Base-by-base conservation (phyloP, 495 filamentous ascomycete genomes). In the Parathielavia hyrcaniae region DNA sequence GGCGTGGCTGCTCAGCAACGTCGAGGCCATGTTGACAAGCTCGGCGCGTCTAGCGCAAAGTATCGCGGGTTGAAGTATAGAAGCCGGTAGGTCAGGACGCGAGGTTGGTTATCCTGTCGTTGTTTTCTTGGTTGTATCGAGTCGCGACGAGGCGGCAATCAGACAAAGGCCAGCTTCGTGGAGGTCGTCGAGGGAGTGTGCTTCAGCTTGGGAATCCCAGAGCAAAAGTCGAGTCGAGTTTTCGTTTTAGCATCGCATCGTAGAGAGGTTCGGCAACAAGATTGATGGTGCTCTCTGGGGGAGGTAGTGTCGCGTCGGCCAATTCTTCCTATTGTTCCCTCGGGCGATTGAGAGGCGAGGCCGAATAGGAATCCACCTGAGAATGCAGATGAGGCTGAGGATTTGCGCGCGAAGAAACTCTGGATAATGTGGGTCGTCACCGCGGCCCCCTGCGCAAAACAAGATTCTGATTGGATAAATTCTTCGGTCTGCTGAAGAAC, bases 1-100 rank as follows among this genome's bases (percentile, higher is more conserved):
- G 44, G 55, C 23, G 20, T 73, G 64, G 53, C 68, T 66, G 52
- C 71, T 71, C 30, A 66, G 62, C 6, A 57, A 32, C 23, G 69
- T 39, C 20, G 72, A 59, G 10, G 67, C 61, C 69, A 71, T 71
- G 22, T 5, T 66, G 59, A n/a, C 17, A 17, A 32, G 36, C 16
- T 32, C 22, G 47, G 39, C 50, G 57, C 34, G 60, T 40, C 36
- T 38, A 17, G 59, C 41, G 50, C 14, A 20, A 23, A 26, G 51
- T 43, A 12, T 38, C 16, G 23, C 23, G 52, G 20, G 7, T 12
- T n/a, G 35, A 32, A 16, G 4, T 58, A 49, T 17, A 45, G 44
- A 30, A 30, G 44, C 16, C 61, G 48, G 50, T 17, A 17, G 13
- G 50, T 48, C 35, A 50, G 14, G 7, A 8, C 30, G 6, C n/a